Conservation (phyloP, 139 green algal species). For the Deuterostichococcus epilithicus region DNA sequence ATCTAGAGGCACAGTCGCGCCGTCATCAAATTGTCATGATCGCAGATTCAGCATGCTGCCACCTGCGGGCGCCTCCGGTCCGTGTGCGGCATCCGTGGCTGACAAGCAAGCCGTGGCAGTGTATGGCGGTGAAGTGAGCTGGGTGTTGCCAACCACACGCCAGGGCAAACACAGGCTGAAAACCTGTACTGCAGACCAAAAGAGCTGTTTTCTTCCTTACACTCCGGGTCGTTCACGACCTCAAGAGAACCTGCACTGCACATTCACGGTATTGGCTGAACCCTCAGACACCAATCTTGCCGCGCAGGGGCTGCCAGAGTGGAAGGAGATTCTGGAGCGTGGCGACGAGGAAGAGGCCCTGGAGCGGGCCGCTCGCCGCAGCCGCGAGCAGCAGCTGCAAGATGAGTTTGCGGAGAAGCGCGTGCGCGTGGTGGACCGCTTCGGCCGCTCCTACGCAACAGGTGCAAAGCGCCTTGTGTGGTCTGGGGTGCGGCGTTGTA, state of each 20-base stretch:
- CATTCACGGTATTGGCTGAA: not conserved
- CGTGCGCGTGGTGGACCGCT: constrained; percentile 50
- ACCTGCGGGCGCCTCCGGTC: too few relatives aligned
- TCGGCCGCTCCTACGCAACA: constrained; percentile 47
- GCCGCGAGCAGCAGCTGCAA: constrained; percentile 29
- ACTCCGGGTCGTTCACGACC: not conserved
- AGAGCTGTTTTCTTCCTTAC: not conserved
- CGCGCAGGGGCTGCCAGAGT: not conserved
- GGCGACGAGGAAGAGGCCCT: constrained; percentile 16
- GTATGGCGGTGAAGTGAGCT: too few relatives aligned
- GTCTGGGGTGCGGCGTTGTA: too few relatives aligned
- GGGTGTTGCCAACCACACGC: too few relatives aligned
- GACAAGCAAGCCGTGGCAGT: too few relatives aligned
- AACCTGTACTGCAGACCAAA: too few relatives aligned
- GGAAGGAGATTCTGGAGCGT: not conserved
- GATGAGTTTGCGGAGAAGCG: constrained; percentile 19
- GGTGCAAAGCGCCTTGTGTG: constrained; percentile 13
- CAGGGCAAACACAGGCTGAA: too few relatives aligned
- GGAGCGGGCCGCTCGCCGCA: constrained; percentile 11
- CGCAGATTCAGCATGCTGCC: not conserved
- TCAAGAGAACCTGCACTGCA: not conserved
- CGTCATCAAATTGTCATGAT: not conserved
- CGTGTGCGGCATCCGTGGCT: too few relatives aligned
- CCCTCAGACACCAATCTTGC: not conserved
- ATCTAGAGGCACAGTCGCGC: not conserved